phyloP scores from a whole-genome alignment of 2,329 filamentous ascomycete species.

The Aphanoascus verrucosus region DNA sequence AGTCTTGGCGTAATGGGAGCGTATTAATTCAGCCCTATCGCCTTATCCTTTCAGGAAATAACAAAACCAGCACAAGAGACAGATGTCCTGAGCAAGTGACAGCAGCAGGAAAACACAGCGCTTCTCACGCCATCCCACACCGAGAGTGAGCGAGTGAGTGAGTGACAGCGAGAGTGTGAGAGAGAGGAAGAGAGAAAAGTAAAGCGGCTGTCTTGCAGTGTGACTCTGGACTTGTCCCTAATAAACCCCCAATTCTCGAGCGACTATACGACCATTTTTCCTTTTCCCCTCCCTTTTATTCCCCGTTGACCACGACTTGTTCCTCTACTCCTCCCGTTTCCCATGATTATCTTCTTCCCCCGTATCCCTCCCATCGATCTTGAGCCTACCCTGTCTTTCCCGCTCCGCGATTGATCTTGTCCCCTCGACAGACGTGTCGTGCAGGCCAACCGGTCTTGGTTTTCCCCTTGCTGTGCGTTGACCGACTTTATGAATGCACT shows the following conservation, averaged over 20 bases:
- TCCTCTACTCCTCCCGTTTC: constrained; percentile 2
- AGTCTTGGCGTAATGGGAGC: not conserved
- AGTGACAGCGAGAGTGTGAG: not conserved
- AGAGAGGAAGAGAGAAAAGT: not conserved
- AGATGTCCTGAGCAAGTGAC: not conserved
- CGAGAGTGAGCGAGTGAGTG: not conserved
- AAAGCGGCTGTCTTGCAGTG: not conserved
- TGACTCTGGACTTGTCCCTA: not conserved
- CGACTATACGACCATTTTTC: not conserved
- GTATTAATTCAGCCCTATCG: constrained; percentile 12
- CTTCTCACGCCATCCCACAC: too few relatives aligned
- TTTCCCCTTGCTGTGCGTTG: not conserved
- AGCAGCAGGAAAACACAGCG: too few relatives aligned
- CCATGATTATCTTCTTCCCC: constrained; percentile 7
- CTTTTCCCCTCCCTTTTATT: constrained; percentile 6
- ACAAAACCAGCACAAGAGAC: not conserved
- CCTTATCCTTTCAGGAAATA: not conserved
- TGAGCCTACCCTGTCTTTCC: constrained; percentile 12
- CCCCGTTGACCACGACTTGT: constrained; percentile 2
- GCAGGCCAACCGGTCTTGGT: not conserved
- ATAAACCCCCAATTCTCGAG: not conserved
- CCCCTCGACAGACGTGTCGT: not conserved
- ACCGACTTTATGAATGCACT: constrained; percentile 6
- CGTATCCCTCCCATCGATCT: constrained; percentile 9
- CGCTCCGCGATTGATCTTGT: not conserved